A percentile compares a stretch with the other conserved stretches of the same genome.
These are phyloP conservation scores for Phoma herbarum DNA, from an alignment of 2,329 filamentous ascomycete species.

Conservation along the genomic window DNA sequence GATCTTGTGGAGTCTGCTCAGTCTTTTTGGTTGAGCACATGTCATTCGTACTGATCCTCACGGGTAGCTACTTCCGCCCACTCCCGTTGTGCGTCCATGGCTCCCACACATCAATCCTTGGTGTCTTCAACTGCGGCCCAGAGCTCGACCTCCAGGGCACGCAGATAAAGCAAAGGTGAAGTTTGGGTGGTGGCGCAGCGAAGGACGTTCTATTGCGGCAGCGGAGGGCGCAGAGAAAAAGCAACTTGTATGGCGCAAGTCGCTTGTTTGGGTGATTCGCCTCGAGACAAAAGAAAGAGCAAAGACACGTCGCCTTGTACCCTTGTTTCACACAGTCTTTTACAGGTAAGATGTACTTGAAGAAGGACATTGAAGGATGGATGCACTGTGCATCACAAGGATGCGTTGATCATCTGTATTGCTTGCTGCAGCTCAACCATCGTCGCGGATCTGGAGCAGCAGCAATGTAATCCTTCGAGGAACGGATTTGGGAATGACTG, in stretches of 20 bases:
- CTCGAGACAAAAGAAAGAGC: conserved; percentile 5
- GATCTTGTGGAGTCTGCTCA: not conserved
- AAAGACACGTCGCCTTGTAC: conserved; percentile 14
- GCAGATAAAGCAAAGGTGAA: conserved; percentile 4
- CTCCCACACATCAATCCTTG: conserved; percentile 10
- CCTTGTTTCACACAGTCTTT: not conserved
- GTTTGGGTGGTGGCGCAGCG: conserved; percentile 7
- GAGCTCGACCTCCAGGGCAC: conserved; percentile 1
- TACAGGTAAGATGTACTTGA: not conserved
- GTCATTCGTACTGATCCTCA: conserved; percentile 1
- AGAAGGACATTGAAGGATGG: not conserved
- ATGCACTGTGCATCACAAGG: conserved; percentile 1
- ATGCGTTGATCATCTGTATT: conserved; percentile 2
- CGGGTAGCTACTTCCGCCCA: conserved; percentile 4
- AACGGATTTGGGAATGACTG: not conserved
- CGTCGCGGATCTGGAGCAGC: not conserved
- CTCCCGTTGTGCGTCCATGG: conserved; percentile 3
- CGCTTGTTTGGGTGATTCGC: conserved; percentile 1
- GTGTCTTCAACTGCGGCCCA: conserved; percentile 1
- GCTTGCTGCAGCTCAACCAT: conserved; percentile 1
- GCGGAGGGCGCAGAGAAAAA: conserved; percentile 3
- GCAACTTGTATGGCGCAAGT: conserved; percentile 3
- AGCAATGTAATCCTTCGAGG: not conserved
- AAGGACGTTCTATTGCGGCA: conserved; percentile 7
- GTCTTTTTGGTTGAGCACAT: not conserved